Conservation (phyloP, 495 filamentous ascomycete species). For the Peziza echinospora region DNA sequence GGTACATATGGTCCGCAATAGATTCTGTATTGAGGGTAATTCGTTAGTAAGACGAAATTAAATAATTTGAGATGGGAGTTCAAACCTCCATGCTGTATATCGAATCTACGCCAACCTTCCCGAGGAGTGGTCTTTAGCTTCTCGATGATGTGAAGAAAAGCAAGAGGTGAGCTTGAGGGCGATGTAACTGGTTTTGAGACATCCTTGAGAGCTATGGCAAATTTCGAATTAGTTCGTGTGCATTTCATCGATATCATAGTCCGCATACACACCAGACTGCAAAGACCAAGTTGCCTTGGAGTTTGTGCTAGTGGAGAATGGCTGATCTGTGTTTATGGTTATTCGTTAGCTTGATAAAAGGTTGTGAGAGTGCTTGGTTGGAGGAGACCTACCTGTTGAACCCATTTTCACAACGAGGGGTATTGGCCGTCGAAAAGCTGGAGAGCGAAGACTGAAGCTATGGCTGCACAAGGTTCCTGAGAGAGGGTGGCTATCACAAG, state of each 20-base stretch:
- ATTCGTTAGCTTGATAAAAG: neutral
- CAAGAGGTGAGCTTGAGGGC: conserved; percentile 8
- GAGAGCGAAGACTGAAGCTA: too few species aligned
- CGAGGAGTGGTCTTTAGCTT: conserved; percentile 86
- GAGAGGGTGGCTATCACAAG: too few species aligned
- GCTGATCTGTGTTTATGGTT: neutral
- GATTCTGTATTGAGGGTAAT: too few species aligned
- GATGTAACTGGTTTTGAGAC: neutral
- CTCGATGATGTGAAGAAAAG: conserved; percentile 79
- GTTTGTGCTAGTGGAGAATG: conserved; percentile 3
- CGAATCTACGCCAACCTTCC: conserved; percentile 85
- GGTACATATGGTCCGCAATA: conserved; percentile 97
- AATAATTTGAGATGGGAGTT: neutral
- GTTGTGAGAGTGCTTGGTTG: neutral
- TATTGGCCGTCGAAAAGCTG: too few species aligned
- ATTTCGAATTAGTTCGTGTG: neutral
- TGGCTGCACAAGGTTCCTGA: too few species aligned
- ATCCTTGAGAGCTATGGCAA: neutral
- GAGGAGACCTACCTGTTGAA: neutral
- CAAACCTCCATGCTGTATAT: conserved; percentile 31
- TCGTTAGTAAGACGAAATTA: neutral
- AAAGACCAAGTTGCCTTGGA: conserved; percentile 14
- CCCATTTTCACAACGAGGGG: too few species aligned
- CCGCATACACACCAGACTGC: conserved; percentile 8
- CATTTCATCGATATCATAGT: neutral